Base-by-base conservation (phyloP, 768 basidiomycete genomes). In the Erythrobasidium yunnanense region DNA sequence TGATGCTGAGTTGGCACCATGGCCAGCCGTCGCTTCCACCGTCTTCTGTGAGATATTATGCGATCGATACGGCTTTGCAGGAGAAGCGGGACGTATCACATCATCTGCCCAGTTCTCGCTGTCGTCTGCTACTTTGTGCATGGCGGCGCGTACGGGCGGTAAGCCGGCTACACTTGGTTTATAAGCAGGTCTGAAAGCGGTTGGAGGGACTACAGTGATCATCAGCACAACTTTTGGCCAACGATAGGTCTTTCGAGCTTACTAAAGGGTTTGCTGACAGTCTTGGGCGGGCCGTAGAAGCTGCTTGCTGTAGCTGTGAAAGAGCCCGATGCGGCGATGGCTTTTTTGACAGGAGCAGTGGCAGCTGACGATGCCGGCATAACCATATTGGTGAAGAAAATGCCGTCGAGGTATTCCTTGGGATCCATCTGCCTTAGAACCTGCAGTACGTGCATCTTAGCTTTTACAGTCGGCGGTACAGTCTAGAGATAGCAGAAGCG, bases 1-100 rank as follows among this genome's bases (percentile, higher is more conserved):
- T 2, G 3, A 6, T 34, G 46, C 27, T 2, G 46, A 30, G 2
- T 29, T 38, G 18, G 45, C 5, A 4, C 60, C 60, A 6, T 33
- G 46, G 5, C 60, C 47, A 32, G 32, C 11, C n/a, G 60, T 63
- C 58, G 69, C 51, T 68, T 70, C 65, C 38, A 11, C n/a, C 11
- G n/a, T n/a, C n/a, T n/a, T n/a, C n/a, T n/a, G n/a, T n/a, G n/a
- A n/a, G n/a, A n/a, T n/a, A n/a, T n/a, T n/a, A n/a, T n/a, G n/a
- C n/a, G n/a, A n/a, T n/a, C n/a, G n/a, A n/a, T n/a, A n/a, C n/a
- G n/a, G n/a, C n/a, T n/a, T n/a, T n/a, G n/a, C n/a, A n/a, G n/a
- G n/a, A n/a, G n/a, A n/a, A n/a, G n/a, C n/a, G n/a, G n/a, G n/a
- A n/a, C n/a, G n/a, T n/a, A n/a, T n/a, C n/a, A n/a, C n/a, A n/a